Percentiles rank a stretch among this genome's conserved stretches.
Conservation (phyloP, 768 basidiomycete species). For the Trametes cingulata region DNA sequence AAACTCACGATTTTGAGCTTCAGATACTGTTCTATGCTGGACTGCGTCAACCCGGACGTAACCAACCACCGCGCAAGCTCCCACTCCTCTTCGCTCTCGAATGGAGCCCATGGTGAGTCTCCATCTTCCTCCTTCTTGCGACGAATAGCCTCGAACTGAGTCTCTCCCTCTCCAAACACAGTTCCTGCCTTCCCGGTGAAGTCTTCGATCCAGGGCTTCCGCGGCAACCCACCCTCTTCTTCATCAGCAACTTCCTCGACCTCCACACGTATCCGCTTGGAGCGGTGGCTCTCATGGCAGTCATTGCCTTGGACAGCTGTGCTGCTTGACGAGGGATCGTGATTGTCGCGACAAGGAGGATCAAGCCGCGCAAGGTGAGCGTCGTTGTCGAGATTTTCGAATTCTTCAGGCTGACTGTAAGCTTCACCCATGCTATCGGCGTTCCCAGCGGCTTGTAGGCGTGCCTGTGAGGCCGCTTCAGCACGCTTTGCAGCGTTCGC, state of each 20-base stretch:
- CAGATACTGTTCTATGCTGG: constrained; percentile 27
- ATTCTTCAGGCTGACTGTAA: no score
- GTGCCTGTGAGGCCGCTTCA: no score
- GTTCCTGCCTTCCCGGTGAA: not conserved
- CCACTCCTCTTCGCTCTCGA: constrained; percentile 24
- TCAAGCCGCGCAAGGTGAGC: no score
- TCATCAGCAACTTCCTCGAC: not conserved
- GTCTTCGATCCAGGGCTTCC: constrained; percentile 3
- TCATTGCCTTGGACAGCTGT: no score
- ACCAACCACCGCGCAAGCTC: constrained; percentile 23
- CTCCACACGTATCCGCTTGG: not conserved
- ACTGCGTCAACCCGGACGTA: constrained; percentile 19
- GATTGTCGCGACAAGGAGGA: no score
- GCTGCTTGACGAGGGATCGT: no score
- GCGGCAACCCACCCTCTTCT: constrained; percentile 1
- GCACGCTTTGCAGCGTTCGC: no score
- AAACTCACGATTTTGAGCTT: constrained; percentile 23
- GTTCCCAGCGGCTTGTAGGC: no score
- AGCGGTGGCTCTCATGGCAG: no score
- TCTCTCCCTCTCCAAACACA: not conserved
- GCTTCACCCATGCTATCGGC: no score
- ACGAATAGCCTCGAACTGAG: constrained; percentile 11
- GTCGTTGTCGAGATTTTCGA: no score
- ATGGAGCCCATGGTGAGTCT: constrained; percentile 18
- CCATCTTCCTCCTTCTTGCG: not conserved